A percentile compares a stretch with the other conserved stretches of the same genome.
These are phyloP conservation scores for Trametes gibbosa DNA, from an alignment of 768 basidiomycete genomes.

Conservation along the genomic window DNA sequence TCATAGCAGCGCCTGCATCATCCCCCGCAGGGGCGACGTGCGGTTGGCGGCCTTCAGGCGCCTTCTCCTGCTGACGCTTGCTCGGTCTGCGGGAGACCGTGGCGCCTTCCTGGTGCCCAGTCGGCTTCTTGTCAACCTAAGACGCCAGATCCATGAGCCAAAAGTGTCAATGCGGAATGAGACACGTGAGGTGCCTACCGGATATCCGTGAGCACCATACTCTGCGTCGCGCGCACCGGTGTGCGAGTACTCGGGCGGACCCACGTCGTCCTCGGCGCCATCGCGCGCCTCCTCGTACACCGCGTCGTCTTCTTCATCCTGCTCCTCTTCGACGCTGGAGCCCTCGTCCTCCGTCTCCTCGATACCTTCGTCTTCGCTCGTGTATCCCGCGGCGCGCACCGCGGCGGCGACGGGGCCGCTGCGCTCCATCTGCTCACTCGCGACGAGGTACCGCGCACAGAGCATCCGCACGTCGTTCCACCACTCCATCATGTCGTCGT, in stretches of 20 bases:
- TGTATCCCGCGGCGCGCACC: slow-evolving; percentile 84
- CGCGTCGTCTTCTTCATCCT: slow-evolving; percentile 44
- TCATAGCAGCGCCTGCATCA: slow-evolving; percentile 1
- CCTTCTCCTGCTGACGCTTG: slow-evolving; percentile 69
- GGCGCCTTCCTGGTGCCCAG: slow-evolving; percentile 29
- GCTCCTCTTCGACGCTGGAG: slow-evolving; percentile 52
- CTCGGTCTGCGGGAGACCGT: slow-evolving; percentile 45
- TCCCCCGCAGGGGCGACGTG: slow-evolving; percentile 28
- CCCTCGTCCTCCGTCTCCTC: slow-evolving; percentile 63
- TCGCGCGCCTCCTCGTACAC: slow-evolving; percentile 49
- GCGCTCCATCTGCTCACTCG: slow-evolving; percentile 89
- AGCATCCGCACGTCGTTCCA: slow-evolving; percentile 98
- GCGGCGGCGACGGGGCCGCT: slow-evolving; percentile 91
- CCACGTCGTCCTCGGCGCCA: slow-evolving; percentile 41
- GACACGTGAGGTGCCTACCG: slow-evolving; percentile 15
- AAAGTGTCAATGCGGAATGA: slow-evolving; percentile 8
- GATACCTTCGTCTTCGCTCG: slow-evolving; percentile 69
- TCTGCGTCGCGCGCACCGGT: slow-evolving; percentile 37
- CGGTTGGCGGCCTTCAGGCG: slow-evolving; percentile 55
- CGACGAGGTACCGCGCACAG: slow-evolving; percentile 90
- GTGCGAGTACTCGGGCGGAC: slow-evolving; percentile 63
- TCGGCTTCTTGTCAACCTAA: slow-evolving; percentile 48
- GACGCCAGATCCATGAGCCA: slow-evolving; percentile 22
- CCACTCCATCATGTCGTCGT: slow-evolving; percentile 99
- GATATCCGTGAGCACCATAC: slow-evolving; percentile 34